Base-by-base conservation (phyloP, 1,284 basidiomycete species). In the Filobasidium uniguttulatum region DNA sequence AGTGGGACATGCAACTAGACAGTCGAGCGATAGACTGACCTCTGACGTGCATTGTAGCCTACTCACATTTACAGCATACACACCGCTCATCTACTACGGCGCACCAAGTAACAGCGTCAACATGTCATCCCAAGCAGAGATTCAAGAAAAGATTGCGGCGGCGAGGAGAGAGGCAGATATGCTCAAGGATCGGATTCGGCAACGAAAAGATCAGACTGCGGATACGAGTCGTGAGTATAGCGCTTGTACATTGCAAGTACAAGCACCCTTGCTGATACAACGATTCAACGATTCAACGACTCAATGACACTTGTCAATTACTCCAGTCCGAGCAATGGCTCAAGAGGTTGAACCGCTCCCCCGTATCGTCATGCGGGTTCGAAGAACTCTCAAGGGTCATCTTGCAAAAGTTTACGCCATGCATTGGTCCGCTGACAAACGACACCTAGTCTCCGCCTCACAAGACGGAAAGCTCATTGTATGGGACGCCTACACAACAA, bases 391-490 rank as follows among this genome's bases (percentile, higher is more conserved):
- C 60, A 85, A 91, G 63, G 93, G 93, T 40, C 94, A 97, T 72
- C 78, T 97, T 52, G 91, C 93, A 59, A 99, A 99, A 77, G 96
- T 99, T 66, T 97, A 97, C 69, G 91, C 94, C 44, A 93, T 98
- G 83, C 93, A 97, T 69, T 99, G 94, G 94, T 84, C 93, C 17
- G 82, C 82, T 52, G 94, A 98, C 74, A 81, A 88, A 64, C 78
- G 90, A 62, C 94, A 98, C 73, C 79, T 98, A 56, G 93, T 99
- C 37, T 97, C 93, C 10, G 93, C 94, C 22, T 97, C 93, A 3
- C 93, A 99, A 68, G 93, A 99, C 65, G 94, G 94, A 55, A 97
- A 98, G 71, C 79, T 99, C 52, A 97, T 99, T 66, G 89, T 99
- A 46, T 99, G 93, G 93, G 93, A 99, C 69, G 93, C 94, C 37